A percentile compares a stretch with the other conserved stretches of the same genome.
phyloP scores from a whole-genome alignment of 2,329 filamentous ascomycete genomes.

The Elsinoe arachidis region DNA sequence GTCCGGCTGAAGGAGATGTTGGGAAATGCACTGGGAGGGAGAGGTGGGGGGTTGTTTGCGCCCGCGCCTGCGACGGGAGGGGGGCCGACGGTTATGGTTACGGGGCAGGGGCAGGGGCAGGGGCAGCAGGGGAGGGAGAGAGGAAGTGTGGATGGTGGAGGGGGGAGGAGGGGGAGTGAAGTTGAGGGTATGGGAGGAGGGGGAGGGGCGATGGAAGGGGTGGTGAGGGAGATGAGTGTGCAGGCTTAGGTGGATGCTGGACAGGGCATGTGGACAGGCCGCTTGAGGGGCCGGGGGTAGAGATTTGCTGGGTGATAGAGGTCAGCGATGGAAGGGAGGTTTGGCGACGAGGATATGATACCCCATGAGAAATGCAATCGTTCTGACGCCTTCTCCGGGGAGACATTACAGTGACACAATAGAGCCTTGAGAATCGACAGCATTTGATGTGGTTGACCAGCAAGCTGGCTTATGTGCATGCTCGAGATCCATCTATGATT shows the following conservation, averaged over 20 bases:
- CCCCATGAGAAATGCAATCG: constrained; percentile 2
- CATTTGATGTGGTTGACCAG: too few species aligned
- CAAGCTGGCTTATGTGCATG: too few species aligned
- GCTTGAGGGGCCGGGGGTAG: background rate
- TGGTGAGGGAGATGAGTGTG: constrained; percentile 3
- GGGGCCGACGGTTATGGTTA: background rate
- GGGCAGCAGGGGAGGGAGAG: constrained; percentile 2
- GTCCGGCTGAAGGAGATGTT: constrained; percentile 58
- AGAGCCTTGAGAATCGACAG: too few species aligned
- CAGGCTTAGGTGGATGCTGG: too few species aligned
- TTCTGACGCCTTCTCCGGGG: background rate
- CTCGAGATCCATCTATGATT: too few species aligned
- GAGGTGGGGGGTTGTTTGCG: constrained; percentile 18
- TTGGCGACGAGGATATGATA: constrained; percentile 1
- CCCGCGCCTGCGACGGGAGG: background rate
- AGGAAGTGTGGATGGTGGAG: constrained; percentile 1
- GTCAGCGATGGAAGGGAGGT: background rate
- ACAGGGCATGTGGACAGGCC: too few species aligned
- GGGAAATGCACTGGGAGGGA: constrained; percentile 41
- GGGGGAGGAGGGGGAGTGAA: constrained; percentile 1
- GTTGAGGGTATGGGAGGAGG: background rate
- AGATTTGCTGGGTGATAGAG: background rate
- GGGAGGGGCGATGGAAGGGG: background rate
- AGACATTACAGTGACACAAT: too few species aligned
- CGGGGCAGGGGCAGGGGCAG: background rate